Base-by-base conservation (phyloP, 176 grass and related monocot species). In the Melocanna baccifera region DNA sequence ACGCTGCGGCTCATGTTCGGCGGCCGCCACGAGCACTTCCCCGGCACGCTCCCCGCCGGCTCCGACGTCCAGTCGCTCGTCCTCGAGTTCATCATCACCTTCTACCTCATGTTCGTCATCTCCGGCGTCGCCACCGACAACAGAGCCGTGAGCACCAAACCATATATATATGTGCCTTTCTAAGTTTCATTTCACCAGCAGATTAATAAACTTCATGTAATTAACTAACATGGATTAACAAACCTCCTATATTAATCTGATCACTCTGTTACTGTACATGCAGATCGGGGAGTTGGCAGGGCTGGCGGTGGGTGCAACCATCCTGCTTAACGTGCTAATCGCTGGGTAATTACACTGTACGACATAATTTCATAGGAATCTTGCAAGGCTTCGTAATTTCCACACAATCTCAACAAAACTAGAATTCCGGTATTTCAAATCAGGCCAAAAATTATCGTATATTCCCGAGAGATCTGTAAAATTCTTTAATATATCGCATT, bases 91-190 rank as follows among this genome's bases (percentile, higher is more conserved):
- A 96, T 96, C 63, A 91, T 72, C 86, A 86, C 93, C 18, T 95
- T 95, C 76, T 95, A 92, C 93, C 90, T 95, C 69, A 95, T 95
- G 93, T 96, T 96, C 86, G 91, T 96, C 67, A 94, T 96, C 84
- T 96, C 94, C 34, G 91, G 94, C 65, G 94, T 96, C 12, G 89
- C 89, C 43, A 96, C 94, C 6, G 94, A 96, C 79, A 96, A 96
- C 81, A 69, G 91, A 86, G 94, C 94, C 40, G 91, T 96, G 88
- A 83, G 82, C 66, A 8, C 47, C 23, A 3, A 25, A 26, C 40
- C n/a, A 13, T 57, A 4, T 2, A 30, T 5, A 36, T 5, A 36
- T 4, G 34, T 5, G 47, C 47, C 52, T 7, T 55, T 55, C 20
- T 9, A 36, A 36, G 34, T 36, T 36, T 36, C 34, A 19, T 43